These are phyloP conservation scores for Pythium sukuiense DNA, from an alignment of 352 stramenopile species.

Conservation along the genomic window DNA sequence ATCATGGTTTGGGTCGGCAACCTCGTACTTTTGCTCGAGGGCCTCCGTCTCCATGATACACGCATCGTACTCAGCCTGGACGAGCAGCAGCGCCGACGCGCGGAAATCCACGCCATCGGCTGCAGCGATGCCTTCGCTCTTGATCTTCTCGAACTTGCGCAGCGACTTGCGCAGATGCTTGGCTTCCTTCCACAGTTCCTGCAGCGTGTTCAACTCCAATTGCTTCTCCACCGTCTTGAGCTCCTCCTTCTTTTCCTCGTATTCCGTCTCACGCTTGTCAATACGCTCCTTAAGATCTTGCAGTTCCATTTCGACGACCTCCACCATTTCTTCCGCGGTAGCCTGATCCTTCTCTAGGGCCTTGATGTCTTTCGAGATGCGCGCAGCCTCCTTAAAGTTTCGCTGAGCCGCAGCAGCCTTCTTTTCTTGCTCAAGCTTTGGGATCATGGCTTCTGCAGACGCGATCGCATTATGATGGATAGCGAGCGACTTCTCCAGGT, in stretches of 20 bases:
- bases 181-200: constrained; percentile 80
- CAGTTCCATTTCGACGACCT: constrained; percentile 83
- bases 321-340: constrained; percentile 79
- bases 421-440: constrained; percentile 78
- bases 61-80: constrained; percentile 77
- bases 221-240: constrained; percentile 75
- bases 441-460: constrained; percentile 78
- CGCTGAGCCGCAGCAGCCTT: constrained; percentile 69
- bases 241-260: constrained; percentile 76
- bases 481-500: constrained; percentile 69
- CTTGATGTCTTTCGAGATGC: constrained; percentile 88
- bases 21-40: constrained; percentile 73
- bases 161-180: constrained; percentile 58
- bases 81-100: constrained; percentile 61
- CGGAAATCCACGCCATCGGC: constrained; percentile 67
- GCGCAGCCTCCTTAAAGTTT: constrained; percentile 87
- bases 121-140: constrained; percentile 54
- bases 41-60: constrained; percentile 60
- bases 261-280: constrained; percentile 63
- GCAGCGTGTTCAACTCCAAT: constrained; percentile 59
- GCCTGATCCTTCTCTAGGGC: constrained; percentile 80
- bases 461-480: constrained; percentile 82
- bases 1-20: constrained; percentile 55
- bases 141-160: constrained; percentile 69
- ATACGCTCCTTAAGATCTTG: constrained; percentile 78